Evolutionary conservation across 1,284 basidiomycete species (phyloP).

Genomic region (Trametes versicolor): DNA sequence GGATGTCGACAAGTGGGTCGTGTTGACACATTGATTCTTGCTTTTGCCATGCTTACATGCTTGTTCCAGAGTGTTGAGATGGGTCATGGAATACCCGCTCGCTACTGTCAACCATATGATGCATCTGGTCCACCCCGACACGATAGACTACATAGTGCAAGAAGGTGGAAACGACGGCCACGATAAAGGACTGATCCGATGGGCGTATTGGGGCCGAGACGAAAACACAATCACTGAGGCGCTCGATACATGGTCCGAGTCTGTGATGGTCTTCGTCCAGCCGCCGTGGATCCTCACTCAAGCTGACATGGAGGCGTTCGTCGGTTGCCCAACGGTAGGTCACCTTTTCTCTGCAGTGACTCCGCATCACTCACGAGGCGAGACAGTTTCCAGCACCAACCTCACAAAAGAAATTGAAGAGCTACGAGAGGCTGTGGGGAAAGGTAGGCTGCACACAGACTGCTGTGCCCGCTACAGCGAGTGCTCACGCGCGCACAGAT

Average conservation of each 20-base stretch:
- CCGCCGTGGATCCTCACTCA: slow-evolving; percentile 71
- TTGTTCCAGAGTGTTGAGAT: slow-evolving; percentile 46
- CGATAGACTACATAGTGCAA: slow-evolving; percentile 53
- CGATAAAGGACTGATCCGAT: slow-evolving; percentile 55
- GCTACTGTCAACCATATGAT: slow-evolving; percentile 62
- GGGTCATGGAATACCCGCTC: slow-evolving; percentile 63
- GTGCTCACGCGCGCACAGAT: slow-evolving; percentile 46
- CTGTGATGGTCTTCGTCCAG: slow-evolving; percentile 64
- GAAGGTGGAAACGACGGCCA: slow-evolving; percentile 47
- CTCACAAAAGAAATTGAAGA: slow-evolving; percentile 42
- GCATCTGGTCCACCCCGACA: slow-evolving; percentile 57
- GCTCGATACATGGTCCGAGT: slow-evolving; percentile 42
- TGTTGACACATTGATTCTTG: background rate
- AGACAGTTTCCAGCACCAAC: slow-evolving; percentile 8
- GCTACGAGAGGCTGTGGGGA: slow-evolving; percentile 67
- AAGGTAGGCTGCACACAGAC: slow-evolving; percentile 55
- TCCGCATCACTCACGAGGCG: background rate
- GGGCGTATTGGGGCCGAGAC: slow-evolving; percentile 58
- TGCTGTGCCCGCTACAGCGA: too few relatives aligned
- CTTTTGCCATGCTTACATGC: slow-evolving; percentile 6
- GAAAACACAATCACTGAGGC: slow-evolving; percentile 26
- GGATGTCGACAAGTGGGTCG: slow-evolving; percentile 25
- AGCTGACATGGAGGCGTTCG: slow-evolving; percentile 65
- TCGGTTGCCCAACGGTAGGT: slow-evolving; percentile 56
- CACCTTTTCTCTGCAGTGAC: background rate